phyloP scores from a whole-genome alignment of 768 basidiomycete species.

The Paxillus rubicundulus region DNA sequence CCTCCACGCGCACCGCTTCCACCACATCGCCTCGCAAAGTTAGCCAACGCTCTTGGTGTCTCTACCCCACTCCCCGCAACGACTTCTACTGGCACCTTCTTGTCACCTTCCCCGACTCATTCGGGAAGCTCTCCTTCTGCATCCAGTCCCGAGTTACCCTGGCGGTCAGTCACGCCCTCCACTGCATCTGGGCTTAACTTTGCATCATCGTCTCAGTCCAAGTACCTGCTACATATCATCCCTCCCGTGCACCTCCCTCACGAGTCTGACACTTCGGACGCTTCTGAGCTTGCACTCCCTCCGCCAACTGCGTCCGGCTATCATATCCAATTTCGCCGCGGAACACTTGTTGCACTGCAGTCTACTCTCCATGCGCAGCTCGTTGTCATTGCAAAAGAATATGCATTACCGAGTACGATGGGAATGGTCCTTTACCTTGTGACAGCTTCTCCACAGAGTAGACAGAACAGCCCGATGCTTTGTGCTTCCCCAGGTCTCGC shows the following conservation, averaged over 20 bases:
- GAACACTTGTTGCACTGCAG: conserved; percentile 83
- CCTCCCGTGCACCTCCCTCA: conserved; percentile 75
- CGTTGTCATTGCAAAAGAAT: conserved; percentile 87
- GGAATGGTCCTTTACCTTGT: conserved; percentile 86
- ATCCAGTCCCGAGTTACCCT: conserved; percentile 31
- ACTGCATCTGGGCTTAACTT: conserved; percentile 40
- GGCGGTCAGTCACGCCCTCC: conserved; percentile 53
- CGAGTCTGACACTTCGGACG: conserved; percentile 43
- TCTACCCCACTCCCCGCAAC: conserved; percentile 66
- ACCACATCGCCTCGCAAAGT: conserved; percentile 74
- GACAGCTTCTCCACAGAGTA: conserved; percentile 31
- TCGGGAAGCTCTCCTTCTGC: conserved; percentile 17
- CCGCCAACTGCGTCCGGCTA: conserved; percentile 68
- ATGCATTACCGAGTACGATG: conserved; percentile 81
- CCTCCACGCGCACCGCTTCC: conserved; percentile 71
- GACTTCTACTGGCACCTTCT: conserved; percentile 16
- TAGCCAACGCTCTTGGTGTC: conserved; percentile 85
- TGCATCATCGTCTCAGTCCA: conserved; percentile 46
- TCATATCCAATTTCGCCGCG: conserved; percentile 75
- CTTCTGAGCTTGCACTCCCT: conserved; percentile 48
- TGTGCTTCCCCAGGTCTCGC: conserved; percentile 12
- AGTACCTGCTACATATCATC: conserved; percentile 78
- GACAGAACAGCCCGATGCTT: conserved; percentile 15
- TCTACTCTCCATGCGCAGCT: conserved; percentile 82
- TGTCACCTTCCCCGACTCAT: conserved; percentile 11